phyloP scores from a whole-genome alignment of 306 rosid species.

The Phaseolus lunatus region DNA sequence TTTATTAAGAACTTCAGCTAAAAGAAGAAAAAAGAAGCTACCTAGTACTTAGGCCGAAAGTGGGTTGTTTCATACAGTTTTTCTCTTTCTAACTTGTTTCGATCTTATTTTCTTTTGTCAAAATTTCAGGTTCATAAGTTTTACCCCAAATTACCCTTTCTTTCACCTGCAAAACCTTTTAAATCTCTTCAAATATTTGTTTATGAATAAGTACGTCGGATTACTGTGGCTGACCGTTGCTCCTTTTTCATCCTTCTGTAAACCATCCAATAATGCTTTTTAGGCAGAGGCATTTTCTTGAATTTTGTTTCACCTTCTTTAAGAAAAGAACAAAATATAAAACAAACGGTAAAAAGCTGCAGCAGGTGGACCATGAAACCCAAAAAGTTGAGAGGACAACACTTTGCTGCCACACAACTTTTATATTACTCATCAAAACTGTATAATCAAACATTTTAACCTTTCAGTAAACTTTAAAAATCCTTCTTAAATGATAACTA shows the following conservation, averaged over 20 bases:
- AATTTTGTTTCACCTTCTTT: conserved; percentile 4
- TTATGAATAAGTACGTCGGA: not conserved
- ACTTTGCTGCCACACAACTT: not conserved
- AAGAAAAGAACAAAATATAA: conserved; percentile 11
- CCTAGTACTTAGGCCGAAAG: too few species aligned
- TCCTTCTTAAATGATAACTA: not conserved
- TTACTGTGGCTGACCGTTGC: conserved; percentile 33
- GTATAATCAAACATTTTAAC: not conserved
- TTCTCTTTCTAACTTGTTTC: too few species aligned
- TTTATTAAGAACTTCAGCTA: too few species aligned
- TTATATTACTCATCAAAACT: not conserved
- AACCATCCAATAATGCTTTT: not conserved
- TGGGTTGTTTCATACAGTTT: too few species aligned
- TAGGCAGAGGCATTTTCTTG: conserved; percentile 14
- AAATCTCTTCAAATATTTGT: not conserved
- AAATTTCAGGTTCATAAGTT: too few species aligned
- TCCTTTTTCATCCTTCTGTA: conserved; percentile 38
- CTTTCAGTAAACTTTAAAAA: too few species aligned
- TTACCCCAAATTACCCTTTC: too few species aligned
- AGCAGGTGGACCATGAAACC: not conserved
- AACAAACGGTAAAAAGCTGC: conserved; percentile 31
- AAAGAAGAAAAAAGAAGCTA: too few species aligned
- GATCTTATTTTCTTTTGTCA: too few species aligned
- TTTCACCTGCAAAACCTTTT: too few species aligned
- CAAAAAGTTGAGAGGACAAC: not conserved